Evolutionary conservation across 805 yeast species (phyloP), one percentile per base, ranked within the genome.

Genomic region (Blastobotrys muscicola): DNA sequence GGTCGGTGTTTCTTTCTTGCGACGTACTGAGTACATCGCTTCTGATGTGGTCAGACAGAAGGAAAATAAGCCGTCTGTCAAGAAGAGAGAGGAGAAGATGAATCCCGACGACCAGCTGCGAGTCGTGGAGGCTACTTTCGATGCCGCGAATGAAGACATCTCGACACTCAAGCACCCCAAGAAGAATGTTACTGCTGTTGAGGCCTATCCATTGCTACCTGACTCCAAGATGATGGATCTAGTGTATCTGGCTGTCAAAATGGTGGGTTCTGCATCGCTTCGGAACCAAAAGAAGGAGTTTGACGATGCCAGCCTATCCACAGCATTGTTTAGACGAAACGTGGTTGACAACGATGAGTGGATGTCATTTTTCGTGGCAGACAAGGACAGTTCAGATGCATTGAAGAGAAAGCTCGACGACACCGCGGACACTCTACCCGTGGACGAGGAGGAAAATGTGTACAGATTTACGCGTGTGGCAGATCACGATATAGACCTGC

Each of bases 11-110:
- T 73, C 85, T n/a, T 89, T 90, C 65, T 71, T 90, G 59, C 80
- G 97, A 67, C 79, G 97, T 67, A 90, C 98, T 0, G 97, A 92
- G 59, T 90, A 90, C 60, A 82, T 86, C 46, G 75, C 94, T 8
- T 77, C 83, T 32, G 80, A 76, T 41, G 71, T 71, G 43, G 57
- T 64, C 43, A 56, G 59, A 26, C 51, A 49, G 29, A 49, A 47
- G 43, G 53, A 44, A 13, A 55, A 54, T 11, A 50, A 52, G 29
- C 55, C 50, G 16, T 48, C 51, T 41, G 47, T 46, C 16, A 34
- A 40, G 38, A 29, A 44, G 38, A 30, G 54, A 50, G 33, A 52
- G 45, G 43, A 41, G 8, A 65, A 60, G 46, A 60, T 68, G 34
- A 82, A 79, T 54, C 76, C 90, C 9, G 81, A 74, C 38, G 60